Percentiles rank a stretch among this genome's conserved stretches.
These are phyloP conservation scores for Colletotrichum sp. DNA, from an alignment of 2,329 filamentous ascomycete genomes.

Conservation along the genomic window DNA sequence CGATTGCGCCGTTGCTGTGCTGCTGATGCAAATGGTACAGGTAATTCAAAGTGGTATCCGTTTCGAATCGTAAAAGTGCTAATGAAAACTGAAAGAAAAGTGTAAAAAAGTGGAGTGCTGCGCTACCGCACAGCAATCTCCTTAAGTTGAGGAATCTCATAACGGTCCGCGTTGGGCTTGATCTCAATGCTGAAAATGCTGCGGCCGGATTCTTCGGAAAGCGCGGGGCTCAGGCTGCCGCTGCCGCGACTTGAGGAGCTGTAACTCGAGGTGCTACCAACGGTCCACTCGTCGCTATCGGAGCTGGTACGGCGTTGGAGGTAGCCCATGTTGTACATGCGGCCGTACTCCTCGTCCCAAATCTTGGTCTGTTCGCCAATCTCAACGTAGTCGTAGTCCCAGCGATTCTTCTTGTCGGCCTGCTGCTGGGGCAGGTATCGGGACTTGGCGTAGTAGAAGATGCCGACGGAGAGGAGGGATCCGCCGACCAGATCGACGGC, in stretches of 20 bases:
- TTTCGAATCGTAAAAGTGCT: constrained; percentile 15
- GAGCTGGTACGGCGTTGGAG: constrained; percentile 45
- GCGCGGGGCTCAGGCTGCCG: constrained; percentile 48
- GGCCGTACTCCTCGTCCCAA: constrained; percentile 50
- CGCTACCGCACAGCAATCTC: constrained; percentile 47
- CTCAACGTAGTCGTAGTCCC: constrained; percentile 96
- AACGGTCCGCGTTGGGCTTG: constrained; percentile 41
- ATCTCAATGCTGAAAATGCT: constrained; percentile 33
- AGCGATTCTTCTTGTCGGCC: constrained; percentile 82
- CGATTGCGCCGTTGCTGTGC: constrained; percentile 24
- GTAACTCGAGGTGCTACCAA: constrained; percentile 81
- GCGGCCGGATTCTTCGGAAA: constrained; percentile 42
- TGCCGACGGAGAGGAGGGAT: constrained; percentile 75
- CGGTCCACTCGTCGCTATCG: constrained; percentile 87
- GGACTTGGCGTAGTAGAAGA: constrained; percentile 82
- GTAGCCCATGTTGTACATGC: constrained; percentile 51
- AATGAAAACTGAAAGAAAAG: constrained; percentile 10
- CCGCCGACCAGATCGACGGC: constrained; percentile 91
- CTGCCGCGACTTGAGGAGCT: constrained; percentile 40
- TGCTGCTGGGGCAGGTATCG: constrained; percentile 84
- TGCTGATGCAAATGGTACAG: constrained; percentile 23
- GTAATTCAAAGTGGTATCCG: constrained; percentile 20
- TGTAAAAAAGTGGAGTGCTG: background rate
- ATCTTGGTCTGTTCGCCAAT: constrained; percentile 65
- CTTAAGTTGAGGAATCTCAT: constrained; percentile 37